phyloP scores from a whole-genome alignment of 345 rosid species.

The Pugionium cornutum region DNA sequence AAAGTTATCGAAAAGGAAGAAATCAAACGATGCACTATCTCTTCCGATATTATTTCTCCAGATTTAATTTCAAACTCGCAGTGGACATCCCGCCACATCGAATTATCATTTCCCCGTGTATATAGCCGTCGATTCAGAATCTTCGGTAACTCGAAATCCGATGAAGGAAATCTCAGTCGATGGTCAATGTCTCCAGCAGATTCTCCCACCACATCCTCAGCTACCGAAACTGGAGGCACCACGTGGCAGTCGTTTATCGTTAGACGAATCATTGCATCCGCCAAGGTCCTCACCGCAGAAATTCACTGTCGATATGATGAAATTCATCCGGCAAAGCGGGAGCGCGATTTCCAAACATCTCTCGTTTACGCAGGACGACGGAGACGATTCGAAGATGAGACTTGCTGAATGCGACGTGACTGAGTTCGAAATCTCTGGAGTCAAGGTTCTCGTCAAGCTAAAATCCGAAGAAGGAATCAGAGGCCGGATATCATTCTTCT shows the following conservation, averaged over 20 bases:
- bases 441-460: slow-evolving; percentile 63
- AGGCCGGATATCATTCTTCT: slow-evolving; percentile 69
- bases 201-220: slow-evolving; percentile 56
- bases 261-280: slow-evolving; percentile 21
- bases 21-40: slow-evolving; percentile 9
- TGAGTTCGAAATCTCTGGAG: slow-evolving; percentile 70
- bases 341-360: slow-evolving; percentile 59
- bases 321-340: slow-evolving; percentile 62
- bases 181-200: slow-evolving; percentile 12
- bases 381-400: slow-evolving; percentile 12
- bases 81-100: slow-evolving; percentile 16
- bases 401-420: slow-evolving; percentile 49
- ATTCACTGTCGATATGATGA: slow-evolving; percentile 47
- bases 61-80: slow-evolving; percentile 26
- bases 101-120: not conserved
- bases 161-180: slow-evolving; percentile 22
- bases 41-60: slow-evolving; percentile 11
- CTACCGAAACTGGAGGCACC: slow-evolving; percentile 88
- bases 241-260: slow-evolving; percentile 41
- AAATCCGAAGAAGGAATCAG: slow-evolving; percentile 49
- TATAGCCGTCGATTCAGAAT: slow-evolving; percentile 6
- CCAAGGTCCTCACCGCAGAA: slow-evolving; percentile 43
- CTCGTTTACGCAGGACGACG: slow-evolving; percentile 38
- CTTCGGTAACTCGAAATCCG: slow-evolving; percentile 4
- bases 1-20: slow-evolving; percentile 7